A percentile compares a stretch with the other conserved stretches of the same genome.
Conservation (phyloP, 163 green algal genomes). For the Picocystis sp. region DNA sequence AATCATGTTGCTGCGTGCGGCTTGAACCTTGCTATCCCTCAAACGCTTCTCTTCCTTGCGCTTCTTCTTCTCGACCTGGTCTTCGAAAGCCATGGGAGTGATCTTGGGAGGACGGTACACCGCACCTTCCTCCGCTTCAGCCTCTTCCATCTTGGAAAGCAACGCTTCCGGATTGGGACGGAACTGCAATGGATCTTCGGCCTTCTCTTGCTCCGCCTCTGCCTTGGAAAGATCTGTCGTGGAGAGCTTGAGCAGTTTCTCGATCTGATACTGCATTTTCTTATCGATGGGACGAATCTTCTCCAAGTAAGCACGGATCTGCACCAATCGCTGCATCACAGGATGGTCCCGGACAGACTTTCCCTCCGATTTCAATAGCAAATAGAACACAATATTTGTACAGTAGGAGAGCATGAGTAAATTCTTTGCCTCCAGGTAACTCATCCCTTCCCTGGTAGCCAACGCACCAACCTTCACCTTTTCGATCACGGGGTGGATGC, state of each 20-base stretch:
- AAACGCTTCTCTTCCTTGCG: constrained; percentile 24
- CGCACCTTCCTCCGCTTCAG: constrained; percentile 18
- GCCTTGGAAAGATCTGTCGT: constrained; percentile 6
- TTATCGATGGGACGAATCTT: constrained; percentile 86
- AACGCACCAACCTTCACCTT: constrained; percentile 50
- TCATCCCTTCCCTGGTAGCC: constrained; percentile 68
- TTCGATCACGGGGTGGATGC: constrained; percentile 46
- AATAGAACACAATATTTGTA: constrained; percentile 79
- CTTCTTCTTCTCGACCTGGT: constrained; percentile 25
- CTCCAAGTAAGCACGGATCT: constrained; percentile 61
- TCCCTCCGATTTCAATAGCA: constrained; percentile 87
- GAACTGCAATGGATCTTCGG: constrained; percentile 35
- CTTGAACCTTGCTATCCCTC: background rate
- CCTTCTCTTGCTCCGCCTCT: background rate
- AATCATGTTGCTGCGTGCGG: constrained; percentile 11
- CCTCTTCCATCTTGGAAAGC: constrained; percentile 20
- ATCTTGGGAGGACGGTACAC: constrained; percentile 79
- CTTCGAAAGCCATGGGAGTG: constrained; percentile 63
- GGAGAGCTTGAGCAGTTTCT: constrained; percentile 72
- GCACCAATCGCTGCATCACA: constrained; percentile 65
- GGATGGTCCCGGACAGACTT: constrained; percentile 69
- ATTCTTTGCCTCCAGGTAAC: constrained; percentile 95
- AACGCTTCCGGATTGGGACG: constrained; percentile 51
- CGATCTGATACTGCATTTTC: constrained; percentile 84
- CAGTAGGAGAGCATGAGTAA: constrained; percentile 87